phyloP scores from a whole-genome alignment of 345 rosid species.

The Lagerstroemia speciosa region DNA sequence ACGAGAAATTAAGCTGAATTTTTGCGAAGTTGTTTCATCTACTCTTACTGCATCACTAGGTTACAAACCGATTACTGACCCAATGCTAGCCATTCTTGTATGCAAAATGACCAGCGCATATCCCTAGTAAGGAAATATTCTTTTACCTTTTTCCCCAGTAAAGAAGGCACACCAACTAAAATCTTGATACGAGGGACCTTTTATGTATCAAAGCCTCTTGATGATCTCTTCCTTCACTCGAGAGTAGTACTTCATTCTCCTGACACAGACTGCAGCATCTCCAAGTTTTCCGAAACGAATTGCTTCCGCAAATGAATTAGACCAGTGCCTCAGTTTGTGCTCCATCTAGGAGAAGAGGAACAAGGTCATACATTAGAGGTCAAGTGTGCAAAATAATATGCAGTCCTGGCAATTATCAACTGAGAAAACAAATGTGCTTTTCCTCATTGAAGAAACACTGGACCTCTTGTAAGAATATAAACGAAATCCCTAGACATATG shows the following conservation, averaged over 20 bases:
- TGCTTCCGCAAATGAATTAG: slow-evolving; percentile 47
- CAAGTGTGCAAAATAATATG: not conserved
- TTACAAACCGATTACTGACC: too few relatives aligned
- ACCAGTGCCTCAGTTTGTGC: slow-evolving; percentile 58
- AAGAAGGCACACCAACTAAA: not conserved
- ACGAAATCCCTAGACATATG: not conserved
- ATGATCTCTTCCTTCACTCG: slow-evolving; percentile 71
- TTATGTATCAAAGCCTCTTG: slow-evolving; percentile 47
- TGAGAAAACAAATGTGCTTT: not conserved
- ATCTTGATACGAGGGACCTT: not conserved
- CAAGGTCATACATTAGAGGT: not conserved
- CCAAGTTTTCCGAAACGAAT: slow-evolving; percentile 44
- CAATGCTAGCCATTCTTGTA: too few relatives aligned
- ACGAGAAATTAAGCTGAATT: too few relatives aligned
- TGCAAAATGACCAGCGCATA: not conserved
- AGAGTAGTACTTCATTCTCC: slow-evolving; percentile 80
- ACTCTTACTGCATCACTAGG: too few relatives aligned
- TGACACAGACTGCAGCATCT: slow-evolving; percentile 58
- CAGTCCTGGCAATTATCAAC: not conserved
- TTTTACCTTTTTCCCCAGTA: not conserved
- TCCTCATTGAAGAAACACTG: not conserved
- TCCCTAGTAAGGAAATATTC: too few relatives aligned
- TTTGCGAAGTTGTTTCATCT: too few relatives aligned
- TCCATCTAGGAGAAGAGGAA: slow-evolving; percentile 37
- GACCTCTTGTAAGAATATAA: not conserved